A percentile compares a stretch with the other conserved stretches of the same genome.
Evolutionary conservation across 1,139 yeast genomes (phyloP).

Genomic region (Yamadazyma diddensiae): DNA sequence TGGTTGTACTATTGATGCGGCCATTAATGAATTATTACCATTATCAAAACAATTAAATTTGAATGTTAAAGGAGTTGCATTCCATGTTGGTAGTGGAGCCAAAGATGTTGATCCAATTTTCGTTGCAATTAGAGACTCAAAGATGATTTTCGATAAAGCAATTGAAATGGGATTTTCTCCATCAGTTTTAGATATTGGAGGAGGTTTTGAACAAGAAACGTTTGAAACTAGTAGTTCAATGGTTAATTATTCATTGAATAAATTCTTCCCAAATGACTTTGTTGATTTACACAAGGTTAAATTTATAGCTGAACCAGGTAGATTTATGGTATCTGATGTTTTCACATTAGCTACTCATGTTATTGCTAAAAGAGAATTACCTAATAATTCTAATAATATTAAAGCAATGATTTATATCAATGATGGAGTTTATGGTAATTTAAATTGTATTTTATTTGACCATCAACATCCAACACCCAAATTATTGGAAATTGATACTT

Average conservation of each 20-base stretch:
- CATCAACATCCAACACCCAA: conserved; percentile 78
- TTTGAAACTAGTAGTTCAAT: conserved; percentile 63
- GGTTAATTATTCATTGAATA: conserved; percentile 54
- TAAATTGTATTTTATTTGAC: conserved; percentile 91
- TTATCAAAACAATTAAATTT: conserved; percentile 62
- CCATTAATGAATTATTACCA: conserved; percentile 52
- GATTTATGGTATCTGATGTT: conserved; percentile 83
- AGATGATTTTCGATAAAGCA: conserved; percentile 65
- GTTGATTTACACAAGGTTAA: conserved; percentile 34
- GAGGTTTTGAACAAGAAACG: conserved; percentile 77
- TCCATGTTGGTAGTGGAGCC: conserved; percentile 96
- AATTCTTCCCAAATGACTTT: conserved; percentile 51
- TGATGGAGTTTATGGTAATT: conserved; percentile 94
- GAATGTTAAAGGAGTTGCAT: conserved; percentile 79
- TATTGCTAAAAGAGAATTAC: conserved; percentile 68
- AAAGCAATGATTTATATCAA: conserved; percentile 68
- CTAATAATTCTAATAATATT: conserved; percentile 17
- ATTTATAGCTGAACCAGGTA: conserved; percentile 91
- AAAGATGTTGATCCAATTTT: conserved; percentile 66
- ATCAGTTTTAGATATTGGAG: conserved; percentile 81
- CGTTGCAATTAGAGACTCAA: conserved; percentile 73
- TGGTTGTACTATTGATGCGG: conserved; percentile 68
- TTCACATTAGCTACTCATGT: conserved; percentile 83
- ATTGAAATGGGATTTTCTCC: conserved; percentile 43
- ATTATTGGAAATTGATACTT: conserved; percentile 35